Evolutionary conservation across 306 rosid species (phyloP).

Genomic region (Malus sieversii): DNA sequence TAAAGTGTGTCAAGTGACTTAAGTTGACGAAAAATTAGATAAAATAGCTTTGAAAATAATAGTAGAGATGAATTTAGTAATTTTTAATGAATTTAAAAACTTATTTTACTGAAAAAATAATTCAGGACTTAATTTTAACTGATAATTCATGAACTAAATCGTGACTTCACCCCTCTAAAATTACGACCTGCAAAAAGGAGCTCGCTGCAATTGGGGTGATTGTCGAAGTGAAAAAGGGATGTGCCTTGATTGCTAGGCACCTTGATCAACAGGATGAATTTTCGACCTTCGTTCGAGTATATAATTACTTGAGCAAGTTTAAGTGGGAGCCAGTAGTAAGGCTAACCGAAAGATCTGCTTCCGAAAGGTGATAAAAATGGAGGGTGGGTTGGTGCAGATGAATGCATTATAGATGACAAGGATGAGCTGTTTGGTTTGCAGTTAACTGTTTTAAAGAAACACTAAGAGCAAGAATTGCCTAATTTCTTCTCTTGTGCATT

Average conservation of each 20-base stretch:
- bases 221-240: constrained; percentile 27
- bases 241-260: constrained; percentile 36
- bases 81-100: no score
- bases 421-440: constrained; percentile 45
- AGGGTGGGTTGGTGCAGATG: constrained; percentile 34
- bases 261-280: constrained; percentile 26
- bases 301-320: constrained; percentile 33
- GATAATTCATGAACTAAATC: no score
- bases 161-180: background rate
- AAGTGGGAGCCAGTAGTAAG: constrained; percentile 38
- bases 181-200: constrained; percentile 34
- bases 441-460: constrained; percentile 32
- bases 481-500: constrained; percentile 38
- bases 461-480: constrained; percentile 26
- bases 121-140: no score
- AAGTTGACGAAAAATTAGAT: no score
- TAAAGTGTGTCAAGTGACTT: no score
- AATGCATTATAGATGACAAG: constrained; percentile 44
- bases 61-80: no score
- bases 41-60: no score
- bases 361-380: constrained; percentile 28
- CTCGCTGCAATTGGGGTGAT: constrained; percentile 48
- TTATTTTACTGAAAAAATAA: no score
- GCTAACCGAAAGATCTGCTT: constrained; percentile 38
- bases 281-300: constrained; percentile 30